Evolutionary conservation across 208 protist genomes (phyloP).

Genomic region (Strigomonas culicis): DNA sequence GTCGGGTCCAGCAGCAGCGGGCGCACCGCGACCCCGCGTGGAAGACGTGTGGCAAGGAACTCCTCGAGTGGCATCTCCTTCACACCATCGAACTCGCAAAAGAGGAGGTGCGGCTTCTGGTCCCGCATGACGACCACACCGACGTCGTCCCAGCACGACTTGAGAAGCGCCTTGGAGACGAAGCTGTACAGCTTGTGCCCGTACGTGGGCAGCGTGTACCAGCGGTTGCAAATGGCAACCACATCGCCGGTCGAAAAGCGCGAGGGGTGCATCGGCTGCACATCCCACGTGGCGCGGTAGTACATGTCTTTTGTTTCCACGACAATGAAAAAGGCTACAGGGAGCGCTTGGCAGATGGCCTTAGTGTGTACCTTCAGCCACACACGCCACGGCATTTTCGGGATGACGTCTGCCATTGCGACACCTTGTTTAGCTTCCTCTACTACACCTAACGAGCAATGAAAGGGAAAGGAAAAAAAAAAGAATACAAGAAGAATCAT

Average conservation of each 20-base stretch:
- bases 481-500: conserved; percentile 4
- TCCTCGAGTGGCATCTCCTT: conserved; percentile 54
- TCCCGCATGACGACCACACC: conserved; percentile 60
- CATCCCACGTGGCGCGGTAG: conserved; percentile 77
- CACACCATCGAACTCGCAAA: conserved; percentile 61
- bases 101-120: conserved; percentile 60
- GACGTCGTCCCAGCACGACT: conserved; percentile 85
- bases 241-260: conserved; percentile 76
- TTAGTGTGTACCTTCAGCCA: conserved; percentile 66
- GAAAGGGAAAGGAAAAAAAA: neutral
- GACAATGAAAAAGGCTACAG: conserved; percentile 70
- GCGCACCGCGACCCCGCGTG: conserved; percentile 69
- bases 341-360: conserved; percentile 71
- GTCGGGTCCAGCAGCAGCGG: conserved; percentile 39
- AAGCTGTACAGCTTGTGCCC: conserved; percentile 69
- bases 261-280: conserved; percentile 32
- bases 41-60: conserved; percentile 53
- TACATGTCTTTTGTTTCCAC: conserved; percentile 80
- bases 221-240: conserved; percentile 82
- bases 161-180: conserved; percentile 78
- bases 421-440: neutral
- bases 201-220: conserved; percentile 84
- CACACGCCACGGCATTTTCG: conserved; percentile 53
- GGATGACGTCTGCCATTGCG: conserved; percentile 46
- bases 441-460: neutral